Evolutionary conservation across 306 rosid genomes (phyloP), one percentile per base, ranked within the genome.

Genomic region (Cucurbita pepo): DNA sequence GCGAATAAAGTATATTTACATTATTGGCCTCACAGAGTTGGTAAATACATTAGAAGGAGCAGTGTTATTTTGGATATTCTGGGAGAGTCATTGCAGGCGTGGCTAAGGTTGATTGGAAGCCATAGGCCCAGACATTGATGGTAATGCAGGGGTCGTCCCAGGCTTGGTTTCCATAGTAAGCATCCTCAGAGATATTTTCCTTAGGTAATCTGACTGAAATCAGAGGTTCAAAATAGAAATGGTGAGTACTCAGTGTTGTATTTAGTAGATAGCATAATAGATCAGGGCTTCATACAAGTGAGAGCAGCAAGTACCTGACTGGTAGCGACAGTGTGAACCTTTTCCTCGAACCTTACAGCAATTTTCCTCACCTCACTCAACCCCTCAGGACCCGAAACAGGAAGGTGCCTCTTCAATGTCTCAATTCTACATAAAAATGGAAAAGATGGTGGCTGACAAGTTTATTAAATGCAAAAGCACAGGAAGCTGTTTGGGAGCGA

Each of bases 301-400:
- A 30, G 34, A 21, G 40, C 50, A 69, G 36, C 47, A 74, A 30
- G 21, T 82, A 93, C 97, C 94, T 88, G 89, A 78, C 74, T 88
- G 37, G 82, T 80, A 51, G 97, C 88, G 56, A 81, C 86, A 60
- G 64, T 15, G 77, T 77, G 86, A 78, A 88, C 81, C 81, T 90
- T 87, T 47, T 93, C 98, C 83, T 93, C 94, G 77, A 93, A 88
- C 81, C 91, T 90, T 69, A 78, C 81, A 74, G 96, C 96, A 71
- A 90, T 88, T 76, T 81, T 83, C 65, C 12, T 72, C 45, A 93
- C 89, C 79, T 87, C 89, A 38, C 2, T 79, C 60, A 88, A 47
- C 71, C 96, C 95, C 1, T 82, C 96, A 41, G 77, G 76, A 60
- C 86, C 94, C 47, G 86, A 69, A 78, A 79, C 69, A 5, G 94